phyloP scores from a whole-genome alignment of 1,284 basidiomycete genomes.

The Trichosporon faecale region DNA sequence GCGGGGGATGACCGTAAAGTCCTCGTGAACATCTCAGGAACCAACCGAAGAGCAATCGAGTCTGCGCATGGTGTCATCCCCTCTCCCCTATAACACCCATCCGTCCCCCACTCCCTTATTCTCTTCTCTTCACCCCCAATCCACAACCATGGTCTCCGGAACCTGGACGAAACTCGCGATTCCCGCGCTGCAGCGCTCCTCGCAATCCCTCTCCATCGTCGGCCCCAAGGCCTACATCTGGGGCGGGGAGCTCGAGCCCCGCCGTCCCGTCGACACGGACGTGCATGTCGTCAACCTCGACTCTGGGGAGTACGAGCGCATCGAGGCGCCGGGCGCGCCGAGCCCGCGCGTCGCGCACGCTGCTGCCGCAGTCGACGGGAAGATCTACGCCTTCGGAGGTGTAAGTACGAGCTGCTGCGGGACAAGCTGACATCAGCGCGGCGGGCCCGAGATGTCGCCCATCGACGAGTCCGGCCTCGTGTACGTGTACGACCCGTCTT shows the following conservation, averaged over 20 bases:
- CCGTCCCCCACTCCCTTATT: not conserved
- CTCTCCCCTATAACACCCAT: not conserved
- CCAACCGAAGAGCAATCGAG: not conserved
- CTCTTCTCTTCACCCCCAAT: not conserved
- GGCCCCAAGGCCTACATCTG: constrained; percentile 18
- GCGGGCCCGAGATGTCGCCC: constrained; percentile 30
- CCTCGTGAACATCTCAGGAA: not conserved
- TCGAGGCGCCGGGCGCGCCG: constrained; percentile 26
- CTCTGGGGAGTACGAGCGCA: constrained; percentile 21
- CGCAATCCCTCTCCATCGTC: constrained; percentile 31
- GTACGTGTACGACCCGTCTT: constrained; percentile 26
- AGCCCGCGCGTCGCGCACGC: constrained; percentile 33
- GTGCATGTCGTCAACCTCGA: constrained; percentile 31
- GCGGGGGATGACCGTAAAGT: not conserved
- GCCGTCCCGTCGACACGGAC: constrained; percentile 33
- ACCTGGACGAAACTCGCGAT: constrained; percentile 14
- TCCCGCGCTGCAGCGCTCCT: constrained; percentile 28
- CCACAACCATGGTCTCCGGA: not conserved
- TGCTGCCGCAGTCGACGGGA: constrained; percentile 22
- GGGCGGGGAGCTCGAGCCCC: constrained; percentile 28
- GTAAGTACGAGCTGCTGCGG: no score
- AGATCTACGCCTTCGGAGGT: constrained; percentile 39
- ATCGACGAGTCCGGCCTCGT: constrained; percentile 31
- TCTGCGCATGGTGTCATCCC: not conserved
- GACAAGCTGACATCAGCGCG: constrained; percentile 27